Base-by-base conservation (phyloP, 75 land plant species). In the Sequoiadendron giganteum region DNA sequence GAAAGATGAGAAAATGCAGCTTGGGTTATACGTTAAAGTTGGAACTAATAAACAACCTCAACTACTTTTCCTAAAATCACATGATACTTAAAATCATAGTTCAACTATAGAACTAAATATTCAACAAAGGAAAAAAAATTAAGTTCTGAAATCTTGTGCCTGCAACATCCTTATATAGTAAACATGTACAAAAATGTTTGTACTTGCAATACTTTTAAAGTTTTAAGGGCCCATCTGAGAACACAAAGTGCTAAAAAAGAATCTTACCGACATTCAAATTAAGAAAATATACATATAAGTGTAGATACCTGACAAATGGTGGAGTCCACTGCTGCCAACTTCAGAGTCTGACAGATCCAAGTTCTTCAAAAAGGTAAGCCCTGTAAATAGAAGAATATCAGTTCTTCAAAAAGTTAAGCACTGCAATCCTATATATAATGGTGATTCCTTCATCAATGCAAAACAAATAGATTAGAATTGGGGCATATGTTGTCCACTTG, bases 281-380 rank as follows among this genome's bases (percentile, higher is more conserved):
- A 28, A 81, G 18, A 8, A 73, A 38, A 47, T 45, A 85, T 48
- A 5, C 34, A 83, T 25, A 21, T 32, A 86, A 39, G 84, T 9
- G 72, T 6, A 85, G 25, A 77, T 38, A 97, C 99, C 99, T 82
- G 97, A 91, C 42, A 98, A 89, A 92, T 92, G 92, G 25, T 89
- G 95, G 11, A 98, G 95, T 5, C 97, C 99, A 89, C 8, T 86
- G 83, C 91, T 94, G 79, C 95, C 96, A 86, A 98, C 90, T n/a
- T 93, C 95, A 28, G 99, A 92, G 86, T 98, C 99, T 61, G 99
- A 98, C 48, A 98, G 87, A 84, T 95, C 97, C 91, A 98, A 89
- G 85, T 78, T 89, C 87, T 90, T 96, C 91, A 98, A 61, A 68
- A 87, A 92, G 21, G 80, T 75, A 86, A 98, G 95, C 18, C 93